phyloP scores from a whole-genome alignment of 2,329 filamentous ascomycete species.

The Hirsutella rhossiliensis region DNA sequence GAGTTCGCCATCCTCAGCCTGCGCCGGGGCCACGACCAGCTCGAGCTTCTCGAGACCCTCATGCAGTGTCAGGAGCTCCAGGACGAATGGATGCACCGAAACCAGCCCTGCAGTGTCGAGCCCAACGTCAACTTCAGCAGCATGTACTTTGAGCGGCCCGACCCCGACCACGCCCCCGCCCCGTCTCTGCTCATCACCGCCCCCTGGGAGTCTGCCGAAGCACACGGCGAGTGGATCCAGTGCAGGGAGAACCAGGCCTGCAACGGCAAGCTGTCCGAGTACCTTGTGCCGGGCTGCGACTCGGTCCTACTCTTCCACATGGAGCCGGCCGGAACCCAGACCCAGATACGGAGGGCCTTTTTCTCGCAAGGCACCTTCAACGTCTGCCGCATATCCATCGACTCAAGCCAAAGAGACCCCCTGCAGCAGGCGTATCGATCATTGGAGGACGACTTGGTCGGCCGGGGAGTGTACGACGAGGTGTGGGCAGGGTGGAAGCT shows the following conservation, averaged over 20 bases:
- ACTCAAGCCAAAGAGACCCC: conserved; percentile 14
- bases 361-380: conserved; percentile 17
- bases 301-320: conserved; percentile 29
- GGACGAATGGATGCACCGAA: conserved; percentile 24
- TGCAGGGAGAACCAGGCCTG: conserved; percentile 25
- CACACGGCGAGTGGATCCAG: conserved; percentile 30
- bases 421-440: conserved; percentile 21
- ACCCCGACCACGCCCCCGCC: conserved; percentile 9
- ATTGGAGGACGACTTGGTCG: conserved; percentile 18
- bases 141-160: conserved; percentile 21
- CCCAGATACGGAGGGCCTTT: conserved; percentile 13
- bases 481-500: conserved; percentile 29
- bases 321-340: conserved; percentile 15
- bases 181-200: conserved; percentile 29
- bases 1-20: conserved; percentile 26
- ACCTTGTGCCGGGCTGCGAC: conserved; percentile 19
- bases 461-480: conserved; percentile 15
- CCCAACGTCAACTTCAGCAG: conserved; percentile 21
- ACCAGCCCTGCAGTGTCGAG: conserved; percentile 21
- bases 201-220: conserved; percentile 29
- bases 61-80: conserved; percentile 21
- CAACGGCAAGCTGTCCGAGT: conserved; percentile 19
- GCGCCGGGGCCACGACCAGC: conserved; percentile 12
- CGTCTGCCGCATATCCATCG: conserved; percentile 21
- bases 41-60: conserved; percentile 20